These are phyloP conservation scores for Scleroderma citrinum DNA, from an alignment of 768 basidiomycete genomes.

Conservation along the genomic window DNA sequence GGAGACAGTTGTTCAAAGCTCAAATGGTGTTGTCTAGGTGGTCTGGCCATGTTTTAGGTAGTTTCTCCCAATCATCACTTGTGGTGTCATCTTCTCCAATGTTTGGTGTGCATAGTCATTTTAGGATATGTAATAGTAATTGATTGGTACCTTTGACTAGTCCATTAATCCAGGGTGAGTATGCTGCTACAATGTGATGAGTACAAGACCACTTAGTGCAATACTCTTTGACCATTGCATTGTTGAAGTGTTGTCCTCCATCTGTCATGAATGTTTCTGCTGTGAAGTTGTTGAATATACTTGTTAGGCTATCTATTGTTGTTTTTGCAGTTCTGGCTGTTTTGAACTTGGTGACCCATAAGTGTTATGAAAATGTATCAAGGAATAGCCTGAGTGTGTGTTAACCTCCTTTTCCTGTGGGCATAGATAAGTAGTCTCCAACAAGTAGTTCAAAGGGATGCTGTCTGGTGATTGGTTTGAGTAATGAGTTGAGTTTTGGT, in stretches of 20 bases:
- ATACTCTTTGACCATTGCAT: constrained; percentile 8
- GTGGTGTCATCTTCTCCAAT: too few species aligned
- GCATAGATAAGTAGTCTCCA: constrained; percentile 31
- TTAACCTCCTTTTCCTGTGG: constrained; percentile 27
- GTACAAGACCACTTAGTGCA: too few species aligned
- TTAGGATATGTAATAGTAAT: too few species aligned
- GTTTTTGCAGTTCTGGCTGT: too few species aligned
- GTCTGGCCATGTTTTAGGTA: constrained; percentile 19
- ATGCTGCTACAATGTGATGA: constrained; percentile 11
- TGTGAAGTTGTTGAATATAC: constrained; percentile 20
- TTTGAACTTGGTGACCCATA: too few species aligned
- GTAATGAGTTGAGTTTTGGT: too few species aligned
- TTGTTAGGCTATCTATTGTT: too few species aligned
- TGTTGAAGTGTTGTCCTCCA: constrained; percentile 24
- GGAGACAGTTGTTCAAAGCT: constrained; percentile 11
- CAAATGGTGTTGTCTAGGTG: not conserved
- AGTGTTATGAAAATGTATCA: constrained; percentile 20
- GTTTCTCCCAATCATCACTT: constrained; percentile 4
- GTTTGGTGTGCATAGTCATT: too few species aligned
- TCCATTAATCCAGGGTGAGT: constrained; percentile 29
- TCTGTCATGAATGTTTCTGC: constrained; percentile 34
- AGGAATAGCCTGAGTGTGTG: constrained; percentile 25
- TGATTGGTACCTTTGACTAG: too few species aligned
- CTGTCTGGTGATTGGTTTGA: too few species aligned
- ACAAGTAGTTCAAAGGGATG: constrained; percentile 23